These are phyloP conservation scores for Colletotrichum cuscutae DNA, from an alignment of 2,329 filamentous ascomycete genomes.

Conservation along the genomic window DNA sequence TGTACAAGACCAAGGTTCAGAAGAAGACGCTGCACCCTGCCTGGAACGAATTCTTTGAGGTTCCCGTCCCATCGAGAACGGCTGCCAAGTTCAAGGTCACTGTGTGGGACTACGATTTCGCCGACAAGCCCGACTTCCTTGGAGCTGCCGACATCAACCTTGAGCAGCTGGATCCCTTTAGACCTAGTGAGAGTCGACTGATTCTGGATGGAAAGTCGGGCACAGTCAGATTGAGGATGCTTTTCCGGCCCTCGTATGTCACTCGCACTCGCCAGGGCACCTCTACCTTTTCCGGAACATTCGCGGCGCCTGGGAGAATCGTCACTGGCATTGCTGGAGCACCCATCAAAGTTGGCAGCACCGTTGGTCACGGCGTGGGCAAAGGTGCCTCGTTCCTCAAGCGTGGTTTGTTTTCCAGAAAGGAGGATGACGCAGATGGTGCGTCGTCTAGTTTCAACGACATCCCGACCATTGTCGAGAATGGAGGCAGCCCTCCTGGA, in stretches of 20 bases:
- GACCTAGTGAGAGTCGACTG: constrained; percentile 78
- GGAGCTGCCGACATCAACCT: constrained; percentile 82
- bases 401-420: constrained; percentile 81
- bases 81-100: constrained; percentile 84
- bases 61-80: constrained; percentile 83
- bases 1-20: constrained; percentile 94
- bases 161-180: constrained; percentile 85
- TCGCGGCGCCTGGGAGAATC: constrained; percentile 87
- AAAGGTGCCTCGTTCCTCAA: constrained; percentile 93
- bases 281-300: constrained; percentile 92
- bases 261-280: constrained; percentile 88
- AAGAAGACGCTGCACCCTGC: constrained; percentile 96
- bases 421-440: constrained; percentile 66
- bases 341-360: constrained; percentile 88
- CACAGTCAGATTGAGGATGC: constrained; percentile 80
- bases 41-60: constrained; percentile 97
- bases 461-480: constrained; percentile 54
- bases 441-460: constrained; percentile 45
- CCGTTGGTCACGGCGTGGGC: constrained; percentile 81
- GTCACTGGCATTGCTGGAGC: constrained; percentile 83
- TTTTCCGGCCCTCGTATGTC: constrained; percentile 95
- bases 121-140: constrained; percentile 92
- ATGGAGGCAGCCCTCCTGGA: constrained; percentile 49
- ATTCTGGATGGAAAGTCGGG: constrained; percentile 91
- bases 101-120: constrained; percentile 97